phyloP scores from a whole-genome alignment of 148 eudicot species.

The Heliamphora exappendiculata region DNA sequence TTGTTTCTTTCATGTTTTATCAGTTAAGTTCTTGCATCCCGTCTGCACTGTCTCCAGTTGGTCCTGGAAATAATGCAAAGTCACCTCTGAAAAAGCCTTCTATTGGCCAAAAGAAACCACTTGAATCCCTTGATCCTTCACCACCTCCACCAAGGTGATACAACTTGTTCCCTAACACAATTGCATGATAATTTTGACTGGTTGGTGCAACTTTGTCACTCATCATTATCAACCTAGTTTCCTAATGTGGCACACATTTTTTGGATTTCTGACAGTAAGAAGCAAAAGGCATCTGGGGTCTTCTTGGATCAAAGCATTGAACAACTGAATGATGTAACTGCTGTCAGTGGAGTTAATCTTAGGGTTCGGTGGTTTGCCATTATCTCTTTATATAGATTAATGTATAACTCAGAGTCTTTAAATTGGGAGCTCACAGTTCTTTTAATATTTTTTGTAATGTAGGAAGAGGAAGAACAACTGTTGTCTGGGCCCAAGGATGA shows the following conservation, averaged over 20 bases:
- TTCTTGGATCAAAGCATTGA: slow-evolving; percentile 90
- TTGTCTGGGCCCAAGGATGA: slow-evolving; percentile 87
- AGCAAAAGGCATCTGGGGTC: slow-evolving; percentile 74
- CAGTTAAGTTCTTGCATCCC: slow-evolving; percentile 45
- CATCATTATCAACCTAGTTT: background rate
- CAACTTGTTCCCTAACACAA: background rate
- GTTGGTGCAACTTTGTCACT: background rate
- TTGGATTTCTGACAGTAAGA: slow-evolving; percentile 48
- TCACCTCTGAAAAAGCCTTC: slow-evolving; percentile 54
- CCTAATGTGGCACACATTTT: background rate
- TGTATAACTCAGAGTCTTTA: background rate
- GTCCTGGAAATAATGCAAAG: slow-evolving; percentile 44
- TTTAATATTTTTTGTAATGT: background rate
- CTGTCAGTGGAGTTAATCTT: slow-evolving; percentile 93
- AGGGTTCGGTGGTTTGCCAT: slow-evolving; percentile 42
- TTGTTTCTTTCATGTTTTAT: slow-evolving; percentile 4
- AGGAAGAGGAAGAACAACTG: slow-evolving; percentile 98
- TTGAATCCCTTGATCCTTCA: slow-evolving; percentile 60
- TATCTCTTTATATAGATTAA: background rate
- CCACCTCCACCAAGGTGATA: slow-evolving; percentile 70
- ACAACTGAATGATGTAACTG: slow-evolving; percentile 97
- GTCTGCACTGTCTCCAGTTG: slow-evolving; percentile 32
- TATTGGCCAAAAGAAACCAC: slow-evolving; percentile 71
- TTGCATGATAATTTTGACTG: background rate
- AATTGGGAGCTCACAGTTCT: background rate